Conservation (phyloP, 805 yeast species). For the Candida nonsorbophila region DNA sequence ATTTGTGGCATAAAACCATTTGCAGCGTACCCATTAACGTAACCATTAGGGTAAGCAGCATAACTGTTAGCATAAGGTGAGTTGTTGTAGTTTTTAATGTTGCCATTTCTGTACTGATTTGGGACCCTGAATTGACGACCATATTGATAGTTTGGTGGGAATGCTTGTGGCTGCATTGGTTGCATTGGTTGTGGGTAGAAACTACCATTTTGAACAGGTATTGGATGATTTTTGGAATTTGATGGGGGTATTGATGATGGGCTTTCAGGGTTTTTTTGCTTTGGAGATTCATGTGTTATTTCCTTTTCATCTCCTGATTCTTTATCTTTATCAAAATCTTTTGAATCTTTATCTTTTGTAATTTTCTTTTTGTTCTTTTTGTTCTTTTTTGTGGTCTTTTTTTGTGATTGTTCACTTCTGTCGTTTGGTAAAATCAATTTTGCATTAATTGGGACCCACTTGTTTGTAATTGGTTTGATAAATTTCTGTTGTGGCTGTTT, state of each 20-base stretch:
- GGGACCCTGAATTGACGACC: constrained; percentile 6
- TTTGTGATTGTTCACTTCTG: constrained; percentile 20
- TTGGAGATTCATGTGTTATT: constrained; percentile 1
- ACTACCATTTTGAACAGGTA: too few species aligned
- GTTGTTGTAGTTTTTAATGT: too few species aligned
- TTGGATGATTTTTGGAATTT: too few species aligned
- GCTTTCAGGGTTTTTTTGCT: neutral
- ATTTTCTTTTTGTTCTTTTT: constrained; percentile 13
- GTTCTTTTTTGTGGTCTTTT: constrained; percentile 23
- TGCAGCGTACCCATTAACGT: constrained; percentile 3
- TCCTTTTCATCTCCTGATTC: constrained; percentile 2
- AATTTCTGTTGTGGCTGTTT: constrained; percentile 22
- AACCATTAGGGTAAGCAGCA: constrained; percentile 9
- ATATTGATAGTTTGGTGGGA: constrained; percentile 5
- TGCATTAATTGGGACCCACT: constrained; percentile 42
- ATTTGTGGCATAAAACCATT: constrained; percentile 6
- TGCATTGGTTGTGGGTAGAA: constrained; percentile 5
- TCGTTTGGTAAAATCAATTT: constrained; percentile 36
- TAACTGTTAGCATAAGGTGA: too few species aligned
- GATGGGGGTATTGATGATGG: constrained; percentile 2
- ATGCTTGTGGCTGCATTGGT: constrained; percentile 1
- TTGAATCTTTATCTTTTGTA: constrained; percentile 3
- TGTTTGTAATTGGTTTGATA: constrained; percentile 36
- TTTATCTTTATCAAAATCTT: constrained; percentile 3
- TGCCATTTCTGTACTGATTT: constrained; percentile 5